Base-by-base conservation (phyloP, 2,329 filamentous ascomycete species). In the Dichotomopilus funicola region DNA sequence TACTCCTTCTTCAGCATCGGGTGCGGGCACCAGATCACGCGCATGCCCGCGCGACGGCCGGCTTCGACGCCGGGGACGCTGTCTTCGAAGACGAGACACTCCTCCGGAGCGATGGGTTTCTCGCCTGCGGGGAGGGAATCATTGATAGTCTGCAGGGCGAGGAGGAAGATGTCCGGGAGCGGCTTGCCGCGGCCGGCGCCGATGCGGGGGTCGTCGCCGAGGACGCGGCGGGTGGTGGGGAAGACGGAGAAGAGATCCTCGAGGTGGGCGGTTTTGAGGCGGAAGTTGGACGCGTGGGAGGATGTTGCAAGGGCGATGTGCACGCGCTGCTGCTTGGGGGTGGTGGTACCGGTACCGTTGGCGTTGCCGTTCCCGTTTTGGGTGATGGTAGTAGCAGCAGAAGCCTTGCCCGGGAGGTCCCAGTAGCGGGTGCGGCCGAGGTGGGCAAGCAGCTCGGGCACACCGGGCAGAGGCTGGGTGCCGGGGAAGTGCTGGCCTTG, bases 31-130 rank as follows among this genome's bases (percentile, higher is more conserved):
- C 94, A 99, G 1, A 96, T 78, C 10, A 95, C 91, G 62, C 92
- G 84, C 92, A 97, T 97, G 0, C 92, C 92, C 0, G 94, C 94
- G 62, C 94, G 82, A 52, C 94, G 78, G 4, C 91, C 94, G 2
- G 90, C 84, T 73, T 99, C 94, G 2, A 96, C 90, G 4, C 94
- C 94, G 0, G 91, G 89, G 1, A 97, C 91, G 46, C 87, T 89
- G 71, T 99, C 94, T 73, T 99, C 94, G 65, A 99, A 97, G 0
- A 97, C 94, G 12, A 99, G 77, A 68, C 94, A 97, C 71, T 97
- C 92, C 62, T 88, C 87, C 0, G 91, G 90, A 53, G 68, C 77
- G 60, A 99, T 86, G 57, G 80, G 74, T 61, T 78, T 74, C 51
- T 87, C 84, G 41, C 82, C 83, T 3, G 78, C 72, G 0, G 76